Conservation (phyloP, 805 yeast genomes). For the Danielia reshetovae region DNA sequence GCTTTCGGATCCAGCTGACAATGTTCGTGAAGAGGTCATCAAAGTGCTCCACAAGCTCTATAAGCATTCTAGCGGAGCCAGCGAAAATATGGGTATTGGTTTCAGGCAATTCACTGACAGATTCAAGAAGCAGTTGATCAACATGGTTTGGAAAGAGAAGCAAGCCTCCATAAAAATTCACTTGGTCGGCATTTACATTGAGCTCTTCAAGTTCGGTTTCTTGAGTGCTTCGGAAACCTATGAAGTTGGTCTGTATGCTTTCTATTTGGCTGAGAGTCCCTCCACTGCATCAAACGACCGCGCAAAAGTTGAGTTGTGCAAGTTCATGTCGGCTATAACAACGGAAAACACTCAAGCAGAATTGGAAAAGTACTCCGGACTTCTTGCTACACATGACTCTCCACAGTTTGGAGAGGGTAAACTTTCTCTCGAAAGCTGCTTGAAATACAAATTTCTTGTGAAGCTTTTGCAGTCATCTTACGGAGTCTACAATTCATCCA, state of each 20-base stretch:
- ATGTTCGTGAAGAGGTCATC: conserved; percentile 64
- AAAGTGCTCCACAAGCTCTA: conserved; percentile 50
- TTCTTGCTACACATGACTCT: conserved; percentile 26
- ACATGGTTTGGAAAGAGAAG: conserved; percentile 45
- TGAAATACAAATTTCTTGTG: conserved; percentile 18
- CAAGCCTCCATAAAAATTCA: conserved; percentile 52
- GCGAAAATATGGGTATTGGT: conserved; percentile 45
- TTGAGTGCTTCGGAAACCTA: conserved; percentile 52
- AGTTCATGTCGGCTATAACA: conserved; percentile 47
- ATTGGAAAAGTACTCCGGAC: conserved; percentile 29
- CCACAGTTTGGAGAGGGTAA: conserved; percentile 20
- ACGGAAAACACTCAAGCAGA: conserved; percentile 34
- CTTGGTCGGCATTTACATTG: conserved; percentile 50
- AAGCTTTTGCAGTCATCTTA: conserved; percentile 12
- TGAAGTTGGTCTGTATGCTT: conserved; percentile 20
- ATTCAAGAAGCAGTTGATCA: conserved; percentile 60
- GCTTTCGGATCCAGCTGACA: conserved; percentile 61
- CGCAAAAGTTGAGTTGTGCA: conserved; percentile 47
- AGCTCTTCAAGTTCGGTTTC: conserved; percentile 57
- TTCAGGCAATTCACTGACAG: conserved; percentile 76
- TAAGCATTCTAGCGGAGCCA: conserved; percentile 19
- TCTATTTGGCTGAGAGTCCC: conserved; percentile 8
- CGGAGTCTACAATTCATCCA: conserved; percentile 4
- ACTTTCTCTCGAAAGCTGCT: conserved; percentile 18
- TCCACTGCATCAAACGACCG: conserved; percentile 14